Conservation (phyloP, 352 stramenopile species). For the Globisporangium uncinulatum region DNA sequence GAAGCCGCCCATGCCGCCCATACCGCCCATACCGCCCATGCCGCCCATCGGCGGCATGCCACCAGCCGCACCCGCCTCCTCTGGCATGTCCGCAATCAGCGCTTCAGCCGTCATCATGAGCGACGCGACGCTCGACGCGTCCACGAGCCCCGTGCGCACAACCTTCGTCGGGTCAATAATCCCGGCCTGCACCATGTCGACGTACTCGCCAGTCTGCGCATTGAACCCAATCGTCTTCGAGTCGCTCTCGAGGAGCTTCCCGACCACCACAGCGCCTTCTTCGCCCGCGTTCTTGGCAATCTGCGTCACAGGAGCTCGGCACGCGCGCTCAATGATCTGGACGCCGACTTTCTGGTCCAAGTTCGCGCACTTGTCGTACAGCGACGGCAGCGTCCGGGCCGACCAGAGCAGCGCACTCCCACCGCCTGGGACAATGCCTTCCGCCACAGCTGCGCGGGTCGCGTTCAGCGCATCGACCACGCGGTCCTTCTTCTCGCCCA, state of each 20-base stretch:
- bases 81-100: slow-evolving; percentile 96
- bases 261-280: slow-evolving; percentile 98
- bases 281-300: slow-evolving; percentile 98
- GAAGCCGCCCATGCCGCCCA: slow-evolving; percentile 83
- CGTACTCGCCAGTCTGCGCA: slow-evolving; percentile 96
- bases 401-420: slow-evolving; percentile 97
- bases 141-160: slow-evolving; percentile 96
- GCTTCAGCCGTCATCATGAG: slow-evolving; percentile 99
- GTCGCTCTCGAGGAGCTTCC: slow-evolving; percentile 97
- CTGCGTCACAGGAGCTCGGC: slow-evolving; percentile 92
- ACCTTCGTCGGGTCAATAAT: slow-evolving; percentile 99
- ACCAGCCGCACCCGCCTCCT: slow-evolving; percentile 56
- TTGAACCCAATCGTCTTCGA: slow-evolving; percentile 95
- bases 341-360: slow-evolving; percentile 98
- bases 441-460: slow-evolving; percentile 97
- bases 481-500: slow-evolving; percentile 99
- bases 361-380: slow-evolving; percentile 90
- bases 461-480: slow-evolving; percentile 99
- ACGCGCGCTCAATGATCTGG: slow-evolving; percentile 95
- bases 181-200: slow-evolving; percentile 97
- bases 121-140: slow-evolving; percentile 97
- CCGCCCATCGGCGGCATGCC: slow-evolving; percentile 67
- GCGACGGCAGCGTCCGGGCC: slow-evolving; percentile 86
- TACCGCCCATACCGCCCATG: slow-evolving; percentile 71
- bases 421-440: slow-evolving; percentile 98